These are phyloP conservation scores for Trypanosomatidae sp. DNA, from an alignment of 208 protist species.

Conservation along the genomic window DNA sequence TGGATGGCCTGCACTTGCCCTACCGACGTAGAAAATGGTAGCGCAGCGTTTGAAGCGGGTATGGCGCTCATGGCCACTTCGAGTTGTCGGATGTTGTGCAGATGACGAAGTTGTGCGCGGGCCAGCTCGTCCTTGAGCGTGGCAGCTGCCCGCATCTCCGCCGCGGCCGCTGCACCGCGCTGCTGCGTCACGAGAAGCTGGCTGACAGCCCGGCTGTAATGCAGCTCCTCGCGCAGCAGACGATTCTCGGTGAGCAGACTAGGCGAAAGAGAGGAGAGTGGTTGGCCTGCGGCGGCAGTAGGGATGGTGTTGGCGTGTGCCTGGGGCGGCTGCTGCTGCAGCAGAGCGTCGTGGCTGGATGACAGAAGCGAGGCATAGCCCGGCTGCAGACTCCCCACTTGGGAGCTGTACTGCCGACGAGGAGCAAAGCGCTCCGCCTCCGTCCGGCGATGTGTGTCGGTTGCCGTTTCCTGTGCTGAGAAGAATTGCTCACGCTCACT, in stretches of 20 bases:
- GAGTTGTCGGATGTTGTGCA: conserved; percentile 21
- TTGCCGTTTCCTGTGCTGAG: too few species aligned
- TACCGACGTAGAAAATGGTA: background rate
- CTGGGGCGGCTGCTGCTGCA: too few species aligned
- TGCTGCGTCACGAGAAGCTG: conserved; percentile 48
- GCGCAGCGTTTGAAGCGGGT: background rate
- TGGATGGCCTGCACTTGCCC: too few species aligned
- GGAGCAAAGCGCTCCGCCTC: too few species aligned
- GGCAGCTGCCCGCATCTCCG: conserved; percentile 20
- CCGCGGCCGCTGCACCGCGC: conserved; percentile 12
- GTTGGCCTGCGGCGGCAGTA: background rate
- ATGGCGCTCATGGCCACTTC: conserved; percentile 3
- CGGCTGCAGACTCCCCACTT: too few species aligned
- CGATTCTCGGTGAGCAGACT: conserved; percentile 8
- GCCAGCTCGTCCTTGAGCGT: conserved; percentile 15
- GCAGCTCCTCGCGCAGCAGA: conserved; percentile 37
- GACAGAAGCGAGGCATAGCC: too few species aligned
- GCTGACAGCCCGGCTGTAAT: conserved; percentile 35
- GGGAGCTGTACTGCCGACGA: too few species aligned
- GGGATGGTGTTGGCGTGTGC: background rate
- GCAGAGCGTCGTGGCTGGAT: too few species aligned
- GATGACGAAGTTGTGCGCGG: conserved; percentile 10
- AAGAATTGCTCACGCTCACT: too few species aligned
- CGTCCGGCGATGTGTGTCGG: too few species aligned
- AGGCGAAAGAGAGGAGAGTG: background rate